A percentile compares a stretch with the other conserved stretches of the same genome.
phyloP scores from a whole-genome alignment of 192 early-diverging fungal species.

The Endogone sp. region DNA sequence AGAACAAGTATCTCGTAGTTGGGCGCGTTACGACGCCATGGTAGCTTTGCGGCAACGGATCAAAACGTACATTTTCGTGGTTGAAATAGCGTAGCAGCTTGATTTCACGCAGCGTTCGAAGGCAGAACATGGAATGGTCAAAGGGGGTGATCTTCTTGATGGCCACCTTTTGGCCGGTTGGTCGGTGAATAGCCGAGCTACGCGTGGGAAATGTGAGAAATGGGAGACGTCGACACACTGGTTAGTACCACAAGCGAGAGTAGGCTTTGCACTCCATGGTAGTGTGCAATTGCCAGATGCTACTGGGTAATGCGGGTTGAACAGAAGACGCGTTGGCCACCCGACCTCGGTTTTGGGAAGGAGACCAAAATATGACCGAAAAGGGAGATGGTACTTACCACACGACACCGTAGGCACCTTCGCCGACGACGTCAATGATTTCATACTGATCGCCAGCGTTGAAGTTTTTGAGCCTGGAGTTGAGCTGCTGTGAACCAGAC shows the following conservation, averaged over 20 bases:
- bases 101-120: conserved; percentile 78
- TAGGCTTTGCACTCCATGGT: too few relatives aligned
- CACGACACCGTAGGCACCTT: conserved; percentile 92
- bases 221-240: too few relatives aligned
- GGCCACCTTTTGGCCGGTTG: conserved; percentile 81
- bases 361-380: too few relatives aligned
- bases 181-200: conserved; percentile 80
- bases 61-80: conserved; percentile 69
- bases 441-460: conserved; percentile 82
- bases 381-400: too few relatives aligned
- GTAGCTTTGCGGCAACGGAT: neutral
- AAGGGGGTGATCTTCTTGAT: conserved; percentile 90
- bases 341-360: too few relatives aligned
- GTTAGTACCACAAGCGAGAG: too few relatives aligned
- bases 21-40: too few relatives aligned
- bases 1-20: too few relatives aligned
- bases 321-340: too few relatives aligned
- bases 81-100: conserved; percentile 83
- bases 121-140: conserved; percentile 81
- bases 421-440: conserved; percentile 80
- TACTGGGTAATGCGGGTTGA: too few relatives aligned
- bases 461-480: conserved; percentile 55
- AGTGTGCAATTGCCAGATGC: too few relatives aligned
- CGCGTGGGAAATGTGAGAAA: conserved; percentile 25
- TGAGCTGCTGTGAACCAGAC: conserved; percentile 12